A percentile compares a stretch with the other conserved stretches of the same genome.
Evolutionary conservation across 129 eudicot genomes (phyloP).

Genomic region (Deinandra increscens): DNA sequence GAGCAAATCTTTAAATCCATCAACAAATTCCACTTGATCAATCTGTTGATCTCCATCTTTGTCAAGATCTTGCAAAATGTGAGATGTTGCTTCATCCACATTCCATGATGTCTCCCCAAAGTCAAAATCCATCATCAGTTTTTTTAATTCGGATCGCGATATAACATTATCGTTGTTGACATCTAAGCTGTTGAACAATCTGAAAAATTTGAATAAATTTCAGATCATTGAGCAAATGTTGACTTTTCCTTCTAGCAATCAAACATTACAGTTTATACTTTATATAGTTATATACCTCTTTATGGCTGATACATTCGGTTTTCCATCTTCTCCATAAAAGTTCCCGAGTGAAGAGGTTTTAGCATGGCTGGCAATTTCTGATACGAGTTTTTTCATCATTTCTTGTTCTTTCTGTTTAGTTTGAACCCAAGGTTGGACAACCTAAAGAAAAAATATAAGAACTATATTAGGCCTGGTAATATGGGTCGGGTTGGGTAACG

Average conservation of each 20-base stretch:
- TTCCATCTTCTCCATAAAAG: constrained; percentile 55
- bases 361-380: constrained; percentile 46
- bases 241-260: not conserved
- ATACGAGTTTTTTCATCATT: constrained; percentile 53
- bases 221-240: constrained; percentile 15
- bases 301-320: constrained; percentile 53
- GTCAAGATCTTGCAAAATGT: constrained; percentile 62
- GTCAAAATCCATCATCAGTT: constrained; percentile 42
- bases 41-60: constrained; percentile 49
- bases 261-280: not conserved
- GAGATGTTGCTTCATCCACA: constrained; percentile 49
- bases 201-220: constrained; percentile 14
- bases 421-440: constrained; percentile 80
- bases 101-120: constrained; percentile 48
- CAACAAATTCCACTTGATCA: constrained; percentile 57
- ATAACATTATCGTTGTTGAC: constrained; percentile 45
- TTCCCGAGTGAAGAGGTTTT: constrained; percentile 52
- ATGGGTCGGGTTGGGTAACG: too few relatives aligned
- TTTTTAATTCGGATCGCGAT: constrained; percentile 49
- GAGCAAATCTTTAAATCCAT: constrained; percentile 56
- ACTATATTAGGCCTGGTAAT: not conserved
- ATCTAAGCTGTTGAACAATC: constrained; percentile 58
- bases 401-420: constrained; percentile 56
- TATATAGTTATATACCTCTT: constrained; percentile 39
- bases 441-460: constrained; percentile 31